phyloP scores from a whole-genome alignment of 371 early-diverging fungal species.

The Parasitella parasitica region DNA sequence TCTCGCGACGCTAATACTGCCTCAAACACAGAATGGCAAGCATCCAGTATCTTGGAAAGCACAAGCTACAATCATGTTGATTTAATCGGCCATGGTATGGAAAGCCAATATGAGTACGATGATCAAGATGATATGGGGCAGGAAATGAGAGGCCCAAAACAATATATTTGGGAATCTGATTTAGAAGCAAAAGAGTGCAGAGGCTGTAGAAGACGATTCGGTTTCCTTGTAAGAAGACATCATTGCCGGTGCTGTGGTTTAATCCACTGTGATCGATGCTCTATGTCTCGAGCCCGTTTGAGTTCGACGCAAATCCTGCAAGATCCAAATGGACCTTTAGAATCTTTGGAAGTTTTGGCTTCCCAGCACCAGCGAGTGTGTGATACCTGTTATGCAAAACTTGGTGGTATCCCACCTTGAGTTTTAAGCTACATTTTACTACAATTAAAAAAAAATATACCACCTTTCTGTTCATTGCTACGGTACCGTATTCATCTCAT shows the following conservation, averaged over 20 bases:
- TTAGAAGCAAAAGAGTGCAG: conserved; percentile 64
- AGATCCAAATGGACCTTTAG: conserved; percentile 40
- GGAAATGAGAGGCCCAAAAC: conserved; percentile 10
- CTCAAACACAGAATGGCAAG: conserved; percentile 7
- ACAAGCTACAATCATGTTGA: conserved; percentile 32
- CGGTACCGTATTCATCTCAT: not conserved
- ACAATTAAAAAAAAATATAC: not conserved
- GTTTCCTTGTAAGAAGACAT: conserved; percentile 68
- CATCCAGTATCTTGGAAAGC: conserved; percentile 15
- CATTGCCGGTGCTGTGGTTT: conserved; percentile 89
- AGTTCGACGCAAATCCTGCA: conserved; percentile 52
- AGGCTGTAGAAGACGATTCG: conserved; percentile 67
- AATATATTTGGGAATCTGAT: conserved; percentile 74
- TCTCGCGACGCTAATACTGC: conserved; percentile 19
- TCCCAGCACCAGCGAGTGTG: conserved; percentile 62
- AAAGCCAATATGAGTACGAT: not conserved
- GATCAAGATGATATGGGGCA: not conserved
- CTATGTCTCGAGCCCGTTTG: conserved; percentile 55
- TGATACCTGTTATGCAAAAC: conserved; percentile 49
- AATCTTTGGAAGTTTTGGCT: conserved; percentile 31
- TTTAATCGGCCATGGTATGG: conserved; percentile 27
- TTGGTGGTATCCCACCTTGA: conserved; percentile 22
- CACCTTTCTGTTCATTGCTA: not conserved
- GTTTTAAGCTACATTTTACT: not conserved
- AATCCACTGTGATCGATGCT: conserved; percentile 77